Conservation (phyloP, 768 basidiomycete genomes). For the Kwoniella europaea region DNA sequence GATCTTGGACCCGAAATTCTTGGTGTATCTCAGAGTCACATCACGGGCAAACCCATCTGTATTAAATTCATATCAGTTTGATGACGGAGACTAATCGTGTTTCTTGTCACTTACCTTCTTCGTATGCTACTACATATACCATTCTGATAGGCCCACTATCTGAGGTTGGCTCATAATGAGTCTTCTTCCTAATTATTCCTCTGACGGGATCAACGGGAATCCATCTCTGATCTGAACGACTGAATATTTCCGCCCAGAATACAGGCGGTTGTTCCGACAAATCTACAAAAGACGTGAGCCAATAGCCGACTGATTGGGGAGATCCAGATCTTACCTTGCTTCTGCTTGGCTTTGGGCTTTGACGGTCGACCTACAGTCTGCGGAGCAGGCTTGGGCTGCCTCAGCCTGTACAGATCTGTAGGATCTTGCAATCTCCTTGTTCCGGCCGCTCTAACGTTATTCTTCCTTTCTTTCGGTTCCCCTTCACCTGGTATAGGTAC, state of each 20-base stretch:
- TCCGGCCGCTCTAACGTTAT: constrained; percentile 34
- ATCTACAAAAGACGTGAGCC: constrained; percentile 28
- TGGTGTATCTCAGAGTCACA: constrained; percentile 86
- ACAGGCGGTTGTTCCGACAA: constrained; percentile 69
- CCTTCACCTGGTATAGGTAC: constrained; percentile 48
- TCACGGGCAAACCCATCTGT: constrained; percentile 80
- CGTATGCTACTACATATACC: constrained; percentile 89
- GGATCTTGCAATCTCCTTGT: constrained; percentile 45
- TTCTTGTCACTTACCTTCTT: constrained; percentile 65
- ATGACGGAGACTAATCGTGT: background rate
- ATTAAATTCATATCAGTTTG: too few species aligned
- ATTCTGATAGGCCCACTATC: constrained; percentile 74
- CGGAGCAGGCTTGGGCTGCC: constrained; percentile 63
- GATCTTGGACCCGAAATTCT: constrained; percentile 74
- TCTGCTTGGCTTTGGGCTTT: constrained; percentile 45
- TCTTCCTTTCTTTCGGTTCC: constrained; percentile 39
- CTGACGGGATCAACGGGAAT: constrained; percentile 89
- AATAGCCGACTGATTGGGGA: background rate
- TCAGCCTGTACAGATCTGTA: constrained; percentile 46
- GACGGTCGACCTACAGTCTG: constrained; percentile 57
- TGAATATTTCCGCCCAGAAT: constrained; percentile 97
- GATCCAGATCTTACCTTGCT: constrained; percentile 33
- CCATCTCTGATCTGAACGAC: constrained; percentile 88
- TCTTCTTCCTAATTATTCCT: constrained; percentile 76
- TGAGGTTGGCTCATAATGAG: constrained; percentile 74